These are phyloP conservation scores for Erythrophleum fordii DNA, from an alignment of 306 rosid species.

Conservation along the genomic window DNA sequence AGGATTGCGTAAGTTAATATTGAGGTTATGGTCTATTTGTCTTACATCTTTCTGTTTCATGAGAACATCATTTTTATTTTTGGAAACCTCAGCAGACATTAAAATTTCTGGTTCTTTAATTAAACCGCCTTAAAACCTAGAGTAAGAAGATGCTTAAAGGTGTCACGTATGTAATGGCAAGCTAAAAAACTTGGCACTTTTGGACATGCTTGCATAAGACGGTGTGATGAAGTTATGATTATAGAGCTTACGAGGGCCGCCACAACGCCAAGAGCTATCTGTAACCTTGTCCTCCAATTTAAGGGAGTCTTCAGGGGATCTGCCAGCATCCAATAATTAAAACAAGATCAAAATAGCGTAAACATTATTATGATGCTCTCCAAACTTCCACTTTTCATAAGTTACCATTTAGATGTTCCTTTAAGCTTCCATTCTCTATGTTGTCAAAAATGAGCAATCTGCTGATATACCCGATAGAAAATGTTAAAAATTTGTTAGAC, in stretches of 20 bases:
- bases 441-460: slow-evolving; percentile 80
- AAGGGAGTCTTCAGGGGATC: slow-evolving; percentile 93
- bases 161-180: not conserved
- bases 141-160: not conserved
- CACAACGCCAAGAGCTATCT: slow-evolving; percentile 78
- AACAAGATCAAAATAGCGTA: slow-evolving; percentile 34
- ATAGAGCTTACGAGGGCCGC: slow-evolving; percentile 75
- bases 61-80: not conserved
- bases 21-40: not conserved
- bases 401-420: slow-evolving; percentile 88
- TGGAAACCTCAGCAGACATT: not conserved
- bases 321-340: slow-evolving; percentile 47
- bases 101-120: slow-evolving; percentile 16
- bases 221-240: not conserved
- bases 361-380: slow-evolving; percentile 12
- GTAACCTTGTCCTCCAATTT: slow-evolving; percentile 84
- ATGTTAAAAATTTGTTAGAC: slow-evolving; percentile 24
- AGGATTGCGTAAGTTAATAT: not conserved
- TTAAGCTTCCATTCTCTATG: slow-evolving; percentile 89
- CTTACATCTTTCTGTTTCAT: not conserved
- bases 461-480: slow-evolving; percentile 34
- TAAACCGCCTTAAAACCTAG: not conserved
- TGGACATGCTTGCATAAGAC: slow-evolving; percentile 16
- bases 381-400: slow-evolving; percentile 19
- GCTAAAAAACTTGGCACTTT: slow-evolving; percentile 19